Evolutionary conservation across 139 green algal genomes (phyloP).

Genomic region (Gonium pectorale): DNA sequence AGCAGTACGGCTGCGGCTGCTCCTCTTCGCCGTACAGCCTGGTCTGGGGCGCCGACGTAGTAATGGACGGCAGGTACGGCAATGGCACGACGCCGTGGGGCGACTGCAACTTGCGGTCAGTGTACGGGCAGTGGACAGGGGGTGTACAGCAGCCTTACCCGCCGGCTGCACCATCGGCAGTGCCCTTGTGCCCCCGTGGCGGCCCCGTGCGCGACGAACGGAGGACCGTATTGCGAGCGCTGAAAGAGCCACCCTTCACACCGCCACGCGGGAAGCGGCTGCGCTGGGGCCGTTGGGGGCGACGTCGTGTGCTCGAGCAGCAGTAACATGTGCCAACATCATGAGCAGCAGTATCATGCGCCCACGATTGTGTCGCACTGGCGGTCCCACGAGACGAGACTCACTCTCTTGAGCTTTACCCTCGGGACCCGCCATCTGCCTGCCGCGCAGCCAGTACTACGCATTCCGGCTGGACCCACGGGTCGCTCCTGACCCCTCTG

Average conservation of each 20-base stretch:
- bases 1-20: constrained; percentile 12
- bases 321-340: background rate
- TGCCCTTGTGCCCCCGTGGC: background rate
- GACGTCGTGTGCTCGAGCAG: background rate
- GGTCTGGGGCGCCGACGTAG: constrained; percentile 4
- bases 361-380: no score
- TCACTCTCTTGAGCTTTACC: background rate
- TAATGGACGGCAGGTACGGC: background rate
- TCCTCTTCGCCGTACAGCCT: background rate
- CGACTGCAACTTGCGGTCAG: no score
- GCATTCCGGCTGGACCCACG: constrained; percentile 10
- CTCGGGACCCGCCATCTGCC: background rate
- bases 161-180: background rate
- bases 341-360: background rate
- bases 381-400: no score
- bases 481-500: background rate
- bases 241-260: background rate
- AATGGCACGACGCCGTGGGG: no score
- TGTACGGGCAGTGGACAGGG: no score
- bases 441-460: constrained; percentile 13
- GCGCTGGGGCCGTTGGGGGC: background rate
- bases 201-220: background rate
- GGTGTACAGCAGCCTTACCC: no score
- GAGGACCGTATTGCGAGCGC: background rate
- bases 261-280: no score